Evolutionary conservation across 495 filamentous ascomycete species (phyloP), one percentile per base, ranked within the genome.

Genomic region (Tuber magnatum): DNA sequence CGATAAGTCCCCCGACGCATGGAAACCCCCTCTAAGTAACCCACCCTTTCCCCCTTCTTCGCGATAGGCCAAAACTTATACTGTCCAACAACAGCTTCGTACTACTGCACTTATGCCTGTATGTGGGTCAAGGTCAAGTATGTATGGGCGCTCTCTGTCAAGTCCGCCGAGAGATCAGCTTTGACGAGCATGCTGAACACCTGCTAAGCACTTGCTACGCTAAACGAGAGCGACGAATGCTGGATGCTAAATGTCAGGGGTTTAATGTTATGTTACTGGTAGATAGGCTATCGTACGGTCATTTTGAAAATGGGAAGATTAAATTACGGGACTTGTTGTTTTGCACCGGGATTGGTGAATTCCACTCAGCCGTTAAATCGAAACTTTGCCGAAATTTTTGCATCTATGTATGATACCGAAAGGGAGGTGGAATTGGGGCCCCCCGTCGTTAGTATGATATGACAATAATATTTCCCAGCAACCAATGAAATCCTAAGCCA

Each of bases 71-170:
- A 43, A 73, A 69, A 42, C 44, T 78, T 39, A 82, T 42, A 16
- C 35, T 46, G 20, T 12, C 71, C 28, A 43, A 69, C 35, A 38
- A 14, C 20, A 82, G 87, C 83, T 1, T 87, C 86, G n/a, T 93
- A 90, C 82, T 87, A 90, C 78, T 94, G 92, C 87, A 91, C 88
- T 0, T 94, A 94, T 75, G 91, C 91, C 9, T 86, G 87, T 81
- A 88, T 89, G 83, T 94, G 89, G 88, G 86, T 92, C 20, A 85
- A 85, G 74, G 90, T 94, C 61, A 93, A 94, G 87, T 86, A 84
- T 72, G 85, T 86, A 40, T 92, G 88, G 79, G 81, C 71, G 0
- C 80, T 93, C 61, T 88, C 87, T 14, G 84, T 92, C 43, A 92
- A 87, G 0, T 81, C 84, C 46, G 86, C 85, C 0, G 90, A 92